phyloP scores from a whole-genome alignment of 192 early-diverging fungal species.

The Podila clonocystis region DNA sequence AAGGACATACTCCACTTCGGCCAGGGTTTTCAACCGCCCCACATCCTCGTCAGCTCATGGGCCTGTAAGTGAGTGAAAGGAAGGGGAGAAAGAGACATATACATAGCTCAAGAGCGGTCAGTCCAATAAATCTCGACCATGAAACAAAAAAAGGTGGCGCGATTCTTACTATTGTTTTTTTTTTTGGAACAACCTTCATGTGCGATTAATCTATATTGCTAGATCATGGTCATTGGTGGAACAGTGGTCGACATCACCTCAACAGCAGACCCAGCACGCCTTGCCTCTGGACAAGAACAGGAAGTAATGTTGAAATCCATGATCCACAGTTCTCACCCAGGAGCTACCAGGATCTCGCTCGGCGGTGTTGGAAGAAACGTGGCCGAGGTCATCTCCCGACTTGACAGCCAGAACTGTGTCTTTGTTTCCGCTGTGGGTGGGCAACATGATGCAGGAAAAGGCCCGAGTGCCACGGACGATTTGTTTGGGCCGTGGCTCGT shows the following conservation, averaged over 20 bases:
- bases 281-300: not conserved
- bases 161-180: not conserved
- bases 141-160: not conserved
- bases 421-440: slow-evolving; percentile 77
- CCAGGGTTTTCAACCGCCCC: slow-evolving; percentile 18
- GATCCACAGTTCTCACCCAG: slow-evolving; percentile 77
- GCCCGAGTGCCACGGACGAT: slow-evolving; percentile 58
- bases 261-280: slow-evolving; percentile 41
- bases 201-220: slow-evolving; percentile 4
- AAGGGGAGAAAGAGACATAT: too few relatives aligned
- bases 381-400: slow-evolving; percentile 78
- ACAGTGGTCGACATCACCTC: slow-evolving; percentile 86
- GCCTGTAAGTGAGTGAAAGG: slow-evolving; percentile 27
- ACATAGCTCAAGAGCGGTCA: not conserved
- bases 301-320: slow-evolving; percentile 16
- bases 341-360: slow-evolving; percentile 67
- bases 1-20: slow-evolving; percentile 28
- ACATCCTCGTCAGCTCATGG: not conserved
- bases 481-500: slow-evolving; percentile 64
- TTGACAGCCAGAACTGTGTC: slow-evolving; percentile 65
- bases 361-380: slow-evolving; percentile 97
- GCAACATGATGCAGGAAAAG: not conserved
- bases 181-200: not conserved
- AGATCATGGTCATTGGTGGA: slow-evolving; percentile 88
- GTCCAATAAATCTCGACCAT: too few relatives aligned